These are phyloP conservation scores for Mollisia scopiformis DNA, from an alignment of 2,329 filamentous ascomycete species.

Conservation along the genomic window DNA sequence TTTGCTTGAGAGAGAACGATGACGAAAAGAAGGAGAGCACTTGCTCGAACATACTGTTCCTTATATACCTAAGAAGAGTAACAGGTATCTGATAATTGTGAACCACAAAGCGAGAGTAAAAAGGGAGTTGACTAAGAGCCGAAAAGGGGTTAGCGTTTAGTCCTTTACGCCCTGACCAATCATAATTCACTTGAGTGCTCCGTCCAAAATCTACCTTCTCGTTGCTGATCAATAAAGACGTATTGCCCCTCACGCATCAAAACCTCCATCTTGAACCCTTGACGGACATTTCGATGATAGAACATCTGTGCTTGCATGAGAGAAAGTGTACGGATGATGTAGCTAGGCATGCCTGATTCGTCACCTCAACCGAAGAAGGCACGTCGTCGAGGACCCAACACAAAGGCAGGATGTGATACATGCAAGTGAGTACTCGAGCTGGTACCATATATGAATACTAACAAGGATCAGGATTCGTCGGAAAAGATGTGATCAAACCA, in stretches of 20 bases:
- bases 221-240: no score
- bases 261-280: no score
- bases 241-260: neutral
- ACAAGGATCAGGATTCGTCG: conserved; percentile 16
- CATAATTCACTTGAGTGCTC: no score
- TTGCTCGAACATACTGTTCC: neutral
- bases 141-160: neutral
- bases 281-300: neutral
- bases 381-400: conserved; percentile 13
- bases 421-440: conserved; percentile 5
- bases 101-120: no score
- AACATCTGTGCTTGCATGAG: conserved; percentile 37
- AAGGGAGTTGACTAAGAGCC: neutral
- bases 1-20: neutral
- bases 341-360: no score
- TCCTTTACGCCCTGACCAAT: neutral
- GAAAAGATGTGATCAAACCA: conserved; percentile 24
- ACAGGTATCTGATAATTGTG: neutral
- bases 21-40: neutral
- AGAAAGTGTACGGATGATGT: neutral
- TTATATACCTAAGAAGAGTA: neutral
- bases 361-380: conserved; percentile 35
- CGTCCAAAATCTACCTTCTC: no score
- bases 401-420: conserved; percentile 7
- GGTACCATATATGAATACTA: neutral